These are phyloP conservation scores for Diaporthe longicolla DNA, from an alignment of 2,329 filamentous ascomycete genomes.

Conservation along the genomic window DNA sequence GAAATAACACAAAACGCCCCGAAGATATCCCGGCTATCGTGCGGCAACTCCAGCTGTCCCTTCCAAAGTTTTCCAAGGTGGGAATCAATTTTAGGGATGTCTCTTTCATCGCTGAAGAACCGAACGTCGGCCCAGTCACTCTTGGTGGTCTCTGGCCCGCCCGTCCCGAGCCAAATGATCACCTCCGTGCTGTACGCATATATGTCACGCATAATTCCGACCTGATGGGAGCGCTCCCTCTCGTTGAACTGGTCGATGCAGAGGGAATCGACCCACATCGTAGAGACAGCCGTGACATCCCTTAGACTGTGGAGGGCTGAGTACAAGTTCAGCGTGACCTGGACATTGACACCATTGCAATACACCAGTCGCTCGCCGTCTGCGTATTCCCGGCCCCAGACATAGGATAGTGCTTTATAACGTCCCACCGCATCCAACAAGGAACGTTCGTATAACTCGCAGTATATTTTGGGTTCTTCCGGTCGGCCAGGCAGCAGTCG, in stretches of 20 bases:
- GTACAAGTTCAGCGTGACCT: conserved; percentile 8
- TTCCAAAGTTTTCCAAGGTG: conserved; percentile 10
- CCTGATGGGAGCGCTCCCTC: conserved; percentile 18
- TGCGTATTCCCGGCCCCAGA: background rate
- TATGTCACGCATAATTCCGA: conserved; percentile 30
- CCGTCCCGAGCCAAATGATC: conserved; percentile 24
- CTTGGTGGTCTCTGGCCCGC: background rate
- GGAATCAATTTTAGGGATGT: background rate
- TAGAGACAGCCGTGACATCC: background rate
- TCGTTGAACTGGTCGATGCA: conserved; percentile 10
- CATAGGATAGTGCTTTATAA: conserved; percentile 30
- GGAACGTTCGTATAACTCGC: background rate
- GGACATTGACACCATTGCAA: background rate
- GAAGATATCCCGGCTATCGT: background rate
- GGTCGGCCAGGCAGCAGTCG: conserved; percentile 1
- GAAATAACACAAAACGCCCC: conserved; percentile 31
- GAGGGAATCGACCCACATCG: conserved; percentile 21
- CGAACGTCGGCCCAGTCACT: background rate
- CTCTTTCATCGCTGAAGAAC: conserved; percentile 27
- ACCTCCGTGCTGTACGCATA: conserved; percentile 26
- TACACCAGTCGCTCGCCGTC: background rate
- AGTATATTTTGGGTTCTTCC: background rate
- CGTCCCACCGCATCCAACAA: background rate
- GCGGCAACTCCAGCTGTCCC: background rate
- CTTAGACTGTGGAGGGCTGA: conserved; percentile 16